Conservation (phyloP, 1,139 yeast species). For the Trichomonascaceae sp. region DNA sequence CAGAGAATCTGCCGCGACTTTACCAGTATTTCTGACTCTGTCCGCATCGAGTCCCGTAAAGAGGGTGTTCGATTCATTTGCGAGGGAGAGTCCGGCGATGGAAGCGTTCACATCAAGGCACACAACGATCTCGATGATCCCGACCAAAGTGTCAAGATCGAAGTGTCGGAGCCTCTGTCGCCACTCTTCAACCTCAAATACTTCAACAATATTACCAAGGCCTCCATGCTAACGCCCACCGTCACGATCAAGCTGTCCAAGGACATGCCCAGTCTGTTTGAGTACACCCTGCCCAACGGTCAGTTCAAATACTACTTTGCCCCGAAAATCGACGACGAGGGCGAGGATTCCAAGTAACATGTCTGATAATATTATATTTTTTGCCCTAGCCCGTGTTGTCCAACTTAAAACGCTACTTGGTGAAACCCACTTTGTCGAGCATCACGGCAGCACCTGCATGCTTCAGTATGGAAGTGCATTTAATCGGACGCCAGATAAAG, state of each 20-base stretch:
- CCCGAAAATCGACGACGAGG: constrained; percentile 86
- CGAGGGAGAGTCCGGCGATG: constrained; percentile 88
- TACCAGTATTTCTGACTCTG: constrained; percentile 73
- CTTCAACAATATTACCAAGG: constrained; percentile 82
- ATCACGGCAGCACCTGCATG: too few relatives aligned
- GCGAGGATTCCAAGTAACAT: not conserved
- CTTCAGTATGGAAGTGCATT: too few relatives aligned
- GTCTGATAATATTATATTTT: not conserved
- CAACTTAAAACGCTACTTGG: too few relatives aligned
- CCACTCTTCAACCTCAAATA: constrained; percentile 87
- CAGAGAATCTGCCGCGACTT: constrained; percentile 85
- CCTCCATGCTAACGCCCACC: constrained; percentile 60
- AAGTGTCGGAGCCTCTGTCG: constrained; percentile 76
- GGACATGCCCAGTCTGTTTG: constrained; percentile 89
- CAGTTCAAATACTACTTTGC: constrained; percentile 92
- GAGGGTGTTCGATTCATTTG: constrained; percentile 84
- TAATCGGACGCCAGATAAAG: too few relatives aligned
- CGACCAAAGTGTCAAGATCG: constrained; percentile 59
- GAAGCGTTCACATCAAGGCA: constrained; percentile 78
- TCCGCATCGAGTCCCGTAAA: constrained; percentile 76
- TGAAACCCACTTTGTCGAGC: too few relatives aligned
- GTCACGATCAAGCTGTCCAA: constrained; percentile 81
- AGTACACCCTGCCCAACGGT: constrained; percentile 86
- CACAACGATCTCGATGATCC: constrained; percentile 59
- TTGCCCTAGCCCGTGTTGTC: not conserved